phyloP scores from a whole-genome alignment of 768 basidiomycete species.

The Termitomyces heimii region DNA sequence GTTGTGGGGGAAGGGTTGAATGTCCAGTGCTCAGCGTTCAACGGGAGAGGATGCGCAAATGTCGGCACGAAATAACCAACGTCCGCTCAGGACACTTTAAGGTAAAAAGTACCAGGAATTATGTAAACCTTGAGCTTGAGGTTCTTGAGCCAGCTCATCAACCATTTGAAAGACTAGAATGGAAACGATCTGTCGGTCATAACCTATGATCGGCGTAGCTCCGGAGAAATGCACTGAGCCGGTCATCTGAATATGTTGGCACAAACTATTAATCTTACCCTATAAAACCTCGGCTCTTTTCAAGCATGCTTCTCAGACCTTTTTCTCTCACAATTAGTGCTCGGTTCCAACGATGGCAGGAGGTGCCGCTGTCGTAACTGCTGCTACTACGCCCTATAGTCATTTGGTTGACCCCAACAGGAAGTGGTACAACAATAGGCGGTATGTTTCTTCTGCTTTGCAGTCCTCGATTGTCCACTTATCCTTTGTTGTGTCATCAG shows the following conservation, averaged over 20 bases:
- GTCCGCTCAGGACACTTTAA: not conserved
- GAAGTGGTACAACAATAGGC: constrained; percentile 74
- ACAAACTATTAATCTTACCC: not conserved
- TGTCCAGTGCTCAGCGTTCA: not conserved
- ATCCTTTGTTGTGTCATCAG: constrained; percentile 22
- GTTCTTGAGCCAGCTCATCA: not conserved
- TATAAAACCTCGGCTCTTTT: constrained; percentile 27
- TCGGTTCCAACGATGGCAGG: constrained; percentile 43
- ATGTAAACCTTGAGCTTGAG: not conserved
- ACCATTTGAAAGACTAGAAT: constrained; percentile 2
- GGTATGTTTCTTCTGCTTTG: constrained; percentile 27
- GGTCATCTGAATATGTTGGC: constrained; percentile 27
- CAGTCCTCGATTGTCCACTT: not conserved
- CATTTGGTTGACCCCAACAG: constrained; percentile 59
- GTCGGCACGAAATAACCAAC: not conserved
- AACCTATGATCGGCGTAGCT: constrained; percentile 28
- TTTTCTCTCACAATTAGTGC: constrained; percentile 21
- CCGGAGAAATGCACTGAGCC: constrained; percentile 29
- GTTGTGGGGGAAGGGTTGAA: not conserved
- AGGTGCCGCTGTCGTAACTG: constrained; percentile 36
- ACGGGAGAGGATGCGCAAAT: not conserved
- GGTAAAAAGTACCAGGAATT: not conserved
- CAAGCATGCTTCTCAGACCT: constrained; percentile 22
- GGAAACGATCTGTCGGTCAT: constrained; percentile 2
- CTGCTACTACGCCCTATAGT: constrained; percentile 26